Conservation (phyloP, 169 alveolate genomes). For the Fabrea salina region DNA sequence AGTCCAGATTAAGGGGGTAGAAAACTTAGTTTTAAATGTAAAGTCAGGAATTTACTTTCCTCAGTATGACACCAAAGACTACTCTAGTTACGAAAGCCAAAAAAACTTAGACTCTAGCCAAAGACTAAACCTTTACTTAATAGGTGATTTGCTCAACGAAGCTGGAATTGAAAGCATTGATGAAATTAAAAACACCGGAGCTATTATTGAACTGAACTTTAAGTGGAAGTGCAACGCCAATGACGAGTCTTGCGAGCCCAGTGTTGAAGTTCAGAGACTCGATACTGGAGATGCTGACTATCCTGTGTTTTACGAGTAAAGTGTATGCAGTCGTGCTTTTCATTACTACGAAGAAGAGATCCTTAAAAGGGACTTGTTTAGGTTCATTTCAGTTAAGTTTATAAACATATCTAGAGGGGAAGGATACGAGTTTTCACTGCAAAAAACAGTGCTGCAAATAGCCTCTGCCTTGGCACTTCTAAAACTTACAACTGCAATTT, state of each 20-base stretch:
- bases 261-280: background rate
- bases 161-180: conserved; percentile 30
- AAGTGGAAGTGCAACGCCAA: conserved; percentile 15
- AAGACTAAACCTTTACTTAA: background rate
- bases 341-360: conserved; percentile 3
- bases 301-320: background rate
- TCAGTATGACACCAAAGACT: background rate
- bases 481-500: background rate
- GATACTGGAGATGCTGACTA: background rate
- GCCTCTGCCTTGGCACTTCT: conserved; percentile 5
- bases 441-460: background rate
- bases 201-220: conserved; percentile 19
- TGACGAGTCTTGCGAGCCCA: background rate
- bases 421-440: conserved; percentile 14
- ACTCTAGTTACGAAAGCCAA: background rate
- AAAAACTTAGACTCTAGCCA: background rate
- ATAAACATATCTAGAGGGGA: background rate
- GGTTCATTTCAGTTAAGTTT: background rate
- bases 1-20: background rate
- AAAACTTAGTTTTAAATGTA: background rate
- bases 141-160: conserved; percentile 11
- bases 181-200: conserved; percentile 28
- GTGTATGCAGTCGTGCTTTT: background rate
- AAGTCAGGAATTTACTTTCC: conserved; percentile 23
- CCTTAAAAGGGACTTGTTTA: background rate